These are phyloP conservation scores for Tolypocladium nubicola DNA, from an alignment of 2,329 filamentous ascomycete species.

Conservation along the genomic window DNA sequence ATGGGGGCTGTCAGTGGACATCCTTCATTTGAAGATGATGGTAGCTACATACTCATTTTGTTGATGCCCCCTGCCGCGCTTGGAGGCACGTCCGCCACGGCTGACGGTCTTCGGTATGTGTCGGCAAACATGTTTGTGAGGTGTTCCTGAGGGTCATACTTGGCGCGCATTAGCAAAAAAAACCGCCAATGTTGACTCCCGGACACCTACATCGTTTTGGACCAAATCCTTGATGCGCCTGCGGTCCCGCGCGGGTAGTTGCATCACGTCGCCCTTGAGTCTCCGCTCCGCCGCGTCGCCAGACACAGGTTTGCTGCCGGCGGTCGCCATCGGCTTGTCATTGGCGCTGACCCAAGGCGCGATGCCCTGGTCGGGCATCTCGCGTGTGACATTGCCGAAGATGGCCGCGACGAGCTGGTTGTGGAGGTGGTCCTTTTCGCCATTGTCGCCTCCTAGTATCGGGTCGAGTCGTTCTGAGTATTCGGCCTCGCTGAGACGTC, in stretches of 20 bases:
- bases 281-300: conserved; percentile 56
- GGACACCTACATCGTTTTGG: conserved; percentile 42
- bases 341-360: conserved; percentile 64
- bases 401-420: conserved; percentile 59
- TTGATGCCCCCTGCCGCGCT: conserved; percentile 62
- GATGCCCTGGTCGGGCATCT: conserved; percentile 57
- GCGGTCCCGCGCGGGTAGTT: conserved; percentile 54
- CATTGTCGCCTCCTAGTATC: conserved; percentile 45
- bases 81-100: conserved; percentile 50
- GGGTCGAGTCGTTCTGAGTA: conserved; percentile 48
- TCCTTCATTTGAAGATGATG: background rate
- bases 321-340: conserved; percentile 49
- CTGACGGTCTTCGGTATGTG: conserved; percentile 32
- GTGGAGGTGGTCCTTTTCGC: conserved; percentile 53
- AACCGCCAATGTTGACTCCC: background rate
- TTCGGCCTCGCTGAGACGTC: conserved; percentile 52
- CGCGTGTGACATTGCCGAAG: conserved; percentile 58
- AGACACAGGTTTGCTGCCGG: conserved; percentile 50
- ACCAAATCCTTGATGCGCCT: conserved; percentile 55
- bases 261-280: conserved; percentile 61
- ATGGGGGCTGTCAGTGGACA: conserved; percentile 9
- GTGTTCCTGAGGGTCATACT: conserved; percentile 46
- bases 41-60: conserved; percentile 57
- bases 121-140: conserved; percentile 43
- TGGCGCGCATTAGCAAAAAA: conserved; percentile 5